A percentile compares a stretch with the other conserved stretches of the same genome.
Conservation (phyloP, 208 protist species). For the Wallacemonas collosoma region DNA sequence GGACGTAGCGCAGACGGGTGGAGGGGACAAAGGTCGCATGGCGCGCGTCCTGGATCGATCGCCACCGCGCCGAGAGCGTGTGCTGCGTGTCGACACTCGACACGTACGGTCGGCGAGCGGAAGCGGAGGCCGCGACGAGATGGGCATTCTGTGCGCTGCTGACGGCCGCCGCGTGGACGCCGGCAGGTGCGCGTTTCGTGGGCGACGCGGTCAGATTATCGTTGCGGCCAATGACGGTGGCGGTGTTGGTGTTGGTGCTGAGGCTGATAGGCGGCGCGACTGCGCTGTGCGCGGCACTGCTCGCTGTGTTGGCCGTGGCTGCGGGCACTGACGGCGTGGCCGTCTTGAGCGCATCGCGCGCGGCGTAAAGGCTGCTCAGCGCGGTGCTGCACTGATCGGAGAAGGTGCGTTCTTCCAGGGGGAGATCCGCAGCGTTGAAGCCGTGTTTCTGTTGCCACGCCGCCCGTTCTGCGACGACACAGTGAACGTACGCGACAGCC, state of each 20-base stretch:
- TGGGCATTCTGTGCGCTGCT: conserved; percentile 2
- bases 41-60: conserved; percentile 35
- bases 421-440: conserved; percentile 62
- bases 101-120: conserved; percentile 8
- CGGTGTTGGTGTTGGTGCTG: background rate
- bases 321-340: background rate
- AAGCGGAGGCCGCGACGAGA: background rate
- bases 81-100: conserved; percentile 19
- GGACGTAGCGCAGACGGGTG: conserved; percentile 58
- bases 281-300: too few relatives aligned
- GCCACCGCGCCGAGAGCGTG: conserved; percentile 49
- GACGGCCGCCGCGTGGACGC: background rate
- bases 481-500: conserved; percentile 66
- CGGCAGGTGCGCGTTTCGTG: background rate
- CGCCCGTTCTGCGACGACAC: conserved; percentile 67
- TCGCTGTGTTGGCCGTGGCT: background rate
- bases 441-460: conserved; percentile 66
- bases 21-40: conserved; percentile 32
- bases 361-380: conserved; percentile 35
- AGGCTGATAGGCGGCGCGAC: too few relatives aligned
- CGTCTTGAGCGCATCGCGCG: conserved; percentile 14
- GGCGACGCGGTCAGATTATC: background rate
- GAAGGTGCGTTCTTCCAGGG: conserved; percentile 45
- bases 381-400: conserved; percentile 36
- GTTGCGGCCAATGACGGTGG: background rate